Percentiles rank a stretch among this genome's conserved stretches.
These are phyloP conservation scores for Pleurotus eryngii DNA, from an alignment of 768 basidiomycete species.

Conservation along the genomic window DNA sequence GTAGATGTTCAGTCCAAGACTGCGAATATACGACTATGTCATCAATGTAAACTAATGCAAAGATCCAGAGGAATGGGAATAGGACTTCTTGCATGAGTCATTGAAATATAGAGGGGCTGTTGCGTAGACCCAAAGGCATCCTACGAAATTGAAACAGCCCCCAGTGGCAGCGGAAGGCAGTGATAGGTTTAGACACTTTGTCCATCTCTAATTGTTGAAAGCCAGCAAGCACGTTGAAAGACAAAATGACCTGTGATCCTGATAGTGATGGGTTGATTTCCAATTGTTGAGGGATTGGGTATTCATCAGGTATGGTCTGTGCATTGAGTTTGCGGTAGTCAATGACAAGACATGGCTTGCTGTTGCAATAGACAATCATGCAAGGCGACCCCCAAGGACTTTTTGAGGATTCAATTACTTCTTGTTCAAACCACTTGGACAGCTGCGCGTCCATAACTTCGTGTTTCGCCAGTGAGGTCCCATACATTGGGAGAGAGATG, in stretches of 20 bases:
- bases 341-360: slow-evolving; percentile 32
- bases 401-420: slow-evolving; percentile 35
- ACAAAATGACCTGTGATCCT: slow-evolving; percentile 27
- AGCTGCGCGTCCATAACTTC: slow-evolving; percentile 27
- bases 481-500: slow-evolving; percentile 22
- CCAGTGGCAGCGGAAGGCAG: slow-evolving; percentile 34
- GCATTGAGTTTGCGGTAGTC: slow-evolving; percentile 16
- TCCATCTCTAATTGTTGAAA: slow-evolving; percentile 36
- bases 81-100: no score
- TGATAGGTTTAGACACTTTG: slow-evolving; percentile 23
- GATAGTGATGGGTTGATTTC: slow-evolving; percentile 25
- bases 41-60: no score
- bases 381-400: slow-evolving; percentile 34
- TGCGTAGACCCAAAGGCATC: no score
- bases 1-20: no score
- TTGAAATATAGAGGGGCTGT: no score
- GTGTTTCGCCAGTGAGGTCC: slow-evolving; percentile 22
- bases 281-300: slow-evolving; percentile 21
- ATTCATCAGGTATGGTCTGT: slow-evolving; percentile 13
- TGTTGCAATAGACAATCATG: slow-evolving; percentile 32
- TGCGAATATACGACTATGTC: no score
- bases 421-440: slow-evolving; percentile 26
- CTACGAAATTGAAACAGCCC: no score
- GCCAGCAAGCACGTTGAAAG: slow-evolving; percentile 33
- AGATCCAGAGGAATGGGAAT: no score